Percentiles rank a stretch among this genome's conserved stretches.
Evolutionary conservation across 257 asterid genomes (phyloP).

Genomic region (Ocimum tenuiflorum): DNA sequence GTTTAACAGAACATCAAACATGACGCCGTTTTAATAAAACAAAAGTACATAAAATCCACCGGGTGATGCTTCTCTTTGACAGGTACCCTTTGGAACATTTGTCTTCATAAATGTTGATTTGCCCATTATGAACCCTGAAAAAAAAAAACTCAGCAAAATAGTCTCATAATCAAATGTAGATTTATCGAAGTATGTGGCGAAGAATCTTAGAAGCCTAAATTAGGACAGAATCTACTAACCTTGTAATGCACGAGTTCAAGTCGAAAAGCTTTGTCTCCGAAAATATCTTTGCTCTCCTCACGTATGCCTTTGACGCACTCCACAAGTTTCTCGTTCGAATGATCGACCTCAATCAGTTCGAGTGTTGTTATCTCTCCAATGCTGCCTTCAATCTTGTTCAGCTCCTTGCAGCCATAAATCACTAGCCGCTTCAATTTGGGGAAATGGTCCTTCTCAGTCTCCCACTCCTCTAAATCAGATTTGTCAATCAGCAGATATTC

Average conservation of each 20-base stretch:
- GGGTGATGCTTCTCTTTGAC: too few relatives aligned
- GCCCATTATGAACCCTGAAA: not conserved
- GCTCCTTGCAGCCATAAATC: not conserved
- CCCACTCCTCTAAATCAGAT: not conserved
- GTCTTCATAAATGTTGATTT: too few relatives aligned
- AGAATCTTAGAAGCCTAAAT: too few relatives aligned
- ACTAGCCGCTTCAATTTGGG: not conserved
- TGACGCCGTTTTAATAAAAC: too few relatives aligned
- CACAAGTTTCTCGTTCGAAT: not conserved
- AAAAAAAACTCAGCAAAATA: too few relatives aligned
- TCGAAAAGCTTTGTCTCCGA: not conserved
- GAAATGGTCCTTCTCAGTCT: not conserved
- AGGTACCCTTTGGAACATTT: too few relatives aligned
- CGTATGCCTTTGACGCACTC: not conserved
- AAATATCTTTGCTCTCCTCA: not conserved
- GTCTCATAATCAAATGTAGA: not conserved
- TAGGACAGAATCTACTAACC: not conserved
- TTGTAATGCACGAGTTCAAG: not conserved
- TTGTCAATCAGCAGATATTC: not conserved
- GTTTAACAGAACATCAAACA: too few relatives aligned
- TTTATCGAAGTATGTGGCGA: not conserved
- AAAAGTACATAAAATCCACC: too few relatives aligned
- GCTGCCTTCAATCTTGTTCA: not conserved
- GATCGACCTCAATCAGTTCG: constrained; percentile 4
- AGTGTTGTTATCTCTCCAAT: constrained; percentile 16